These are phyloP conservation scores for Lophiotrema nucula DNA, from an alignment of 495 filamentous ascomycete genomes.

Conservation along the genomic window DNA sequence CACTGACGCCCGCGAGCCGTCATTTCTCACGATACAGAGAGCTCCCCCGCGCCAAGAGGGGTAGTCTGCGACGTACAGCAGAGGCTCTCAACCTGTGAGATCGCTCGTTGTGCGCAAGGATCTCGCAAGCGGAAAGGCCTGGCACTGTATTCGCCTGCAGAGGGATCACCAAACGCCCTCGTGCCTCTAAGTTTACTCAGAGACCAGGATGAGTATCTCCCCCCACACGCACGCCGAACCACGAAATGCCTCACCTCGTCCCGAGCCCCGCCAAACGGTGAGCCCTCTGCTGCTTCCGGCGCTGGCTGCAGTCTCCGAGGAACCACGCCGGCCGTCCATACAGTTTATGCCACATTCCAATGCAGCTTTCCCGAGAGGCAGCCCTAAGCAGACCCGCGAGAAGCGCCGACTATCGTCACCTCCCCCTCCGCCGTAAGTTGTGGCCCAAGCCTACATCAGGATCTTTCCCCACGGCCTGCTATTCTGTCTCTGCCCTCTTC, in stretches of 20 bases:
- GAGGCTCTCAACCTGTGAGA: constrained; percentile 25
- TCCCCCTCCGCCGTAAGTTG: constrained; percentile 41
- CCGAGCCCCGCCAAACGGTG: constrained; percentile 2
- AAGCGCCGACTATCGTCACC: constrained; percentile 34
- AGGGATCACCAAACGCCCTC: constrained; percentile 28
- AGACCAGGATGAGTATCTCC: constrained; percentile 34
- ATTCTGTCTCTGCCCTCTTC: background rate
- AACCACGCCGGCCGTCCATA: constrained; percentile 27
- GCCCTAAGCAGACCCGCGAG: constrained; percentile 24
- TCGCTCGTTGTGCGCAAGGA: constrained; percentile 24
- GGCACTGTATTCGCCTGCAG: constrained; percentile 28
- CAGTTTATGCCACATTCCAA: constrained; percentile 33
- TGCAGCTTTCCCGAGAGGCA: constrained; percentile 22
- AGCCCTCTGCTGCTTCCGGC: constrained; percentile 29
- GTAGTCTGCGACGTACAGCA: constrained; percentile 18
- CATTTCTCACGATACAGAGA: background rate
- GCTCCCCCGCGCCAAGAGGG: constrained; percentile 23
- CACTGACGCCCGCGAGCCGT: constrained; percentile 5
- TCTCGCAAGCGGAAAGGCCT: constrained; percentile 18
- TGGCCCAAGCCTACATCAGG: too few relatives aligned
- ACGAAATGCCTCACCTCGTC: constrained; percentile 22
- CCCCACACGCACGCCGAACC: constrained; percentile 28
- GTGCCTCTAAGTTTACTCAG: constrained; percentile 27
- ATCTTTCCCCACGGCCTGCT: constrained; percentile 2
- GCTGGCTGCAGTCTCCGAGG: constrained; percentile 16